phyloP scores from a whole-genome alignment of 176 grass and related monocot species.

The Zoysia pacifica region DNA sequence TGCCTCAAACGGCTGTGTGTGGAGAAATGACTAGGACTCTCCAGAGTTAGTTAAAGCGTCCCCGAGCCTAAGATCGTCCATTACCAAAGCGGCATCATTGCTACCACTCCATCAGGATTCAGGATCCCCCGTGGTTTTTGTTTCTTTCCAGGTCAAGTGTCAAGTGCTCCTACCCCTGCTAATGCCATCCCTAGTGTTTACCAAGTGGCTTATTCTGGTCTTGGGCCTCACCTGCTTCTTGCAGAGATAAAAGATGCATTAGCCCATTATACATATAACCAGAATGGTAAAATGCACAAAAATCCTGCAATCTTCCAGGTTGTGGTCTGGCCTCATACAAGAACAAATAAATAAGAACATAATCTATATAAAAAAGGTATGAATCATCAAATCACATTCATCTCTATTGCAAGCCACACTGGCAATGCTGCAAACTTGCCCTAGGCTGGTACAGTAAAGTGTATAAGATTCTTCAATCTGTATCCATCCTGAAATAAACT shows the following conservation, averaged over 20 bases:
- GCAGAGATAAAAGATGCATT: constrained; percentile 11
- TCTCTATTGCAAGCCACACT: background rate
- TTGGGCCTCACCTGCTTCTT: constrained; percentile 39
- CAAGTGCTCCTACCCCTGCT: constrained; percentile 4
- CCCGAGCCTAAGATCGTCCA: constrained; percentile 33
- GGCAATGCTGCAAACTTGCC: background rate
- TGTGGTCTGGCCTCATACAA: background rate
- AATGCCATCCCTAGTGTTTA: constrained; percentile 9
- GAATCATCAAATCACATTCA: background rate
- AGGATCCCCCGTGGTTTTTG: constrained; percentile 29
- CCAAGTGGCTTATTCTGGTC: constrained; percentile 13
- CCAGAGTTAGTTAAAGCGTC: constrained; percentile 46
- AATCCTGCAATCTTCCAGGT: background rate
- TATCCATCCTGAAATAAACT: background rate
- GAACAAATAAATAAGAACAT: constrained; percentile 20
- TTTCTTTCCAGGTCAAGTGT: constrained; percentile 30
- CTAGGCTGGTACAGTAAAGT: background rate
- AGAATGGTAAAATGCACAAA: background rate
- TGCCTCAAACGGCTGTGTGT: constrained; percentile 36
- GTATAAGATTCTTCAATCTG: constrained; percentile 7
- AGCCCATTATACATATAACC: background rate
- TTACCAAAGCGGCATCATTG: constrained; percentile 45
- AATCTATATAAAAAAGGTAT: background rate
- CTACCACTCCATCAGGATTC: constrained; percentile 31
- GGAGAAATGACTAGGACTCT: constrained; percentile 36